phyloP scores from a whole-genome alignment of 2,329 filamentous ascomycete genomes.

The Sphaerulina vaccinii region DNA sequence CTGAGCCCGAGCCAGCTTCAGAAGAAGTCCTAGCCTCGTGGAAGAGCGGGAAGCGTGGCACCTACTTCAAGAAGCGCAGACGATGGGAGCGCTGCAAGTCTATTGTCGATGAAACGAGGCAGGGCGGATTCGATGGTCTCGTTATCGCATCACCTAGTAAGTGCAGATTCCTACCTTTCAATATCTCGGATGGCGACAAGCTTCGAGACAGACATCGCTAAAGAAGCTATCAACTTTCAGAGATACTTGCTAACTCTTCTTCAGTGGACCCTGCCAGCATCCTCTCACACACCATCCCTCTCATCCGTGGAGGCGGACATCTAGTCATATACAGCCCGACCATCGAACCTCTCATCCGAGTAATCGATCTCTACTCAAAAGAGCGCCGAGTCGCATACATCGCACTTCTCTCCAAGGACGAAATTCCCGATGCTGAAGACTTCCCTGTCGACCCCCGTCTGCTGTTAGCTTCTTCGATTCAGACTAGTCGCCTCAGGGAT shows the following conservation, averaged over 20 bases:
- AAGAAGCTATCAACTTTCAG: no score
- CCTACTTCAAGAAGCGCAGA: constrained; percentile 84
- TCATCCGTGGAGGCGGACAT: constrained; percentile 78
- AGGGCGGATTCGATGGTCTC: constrained; percentile 78
- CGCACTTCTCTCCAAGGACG: constrained; percentile 37
- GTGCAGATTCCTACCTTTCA: no score
- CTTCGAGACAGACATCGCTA: no score
- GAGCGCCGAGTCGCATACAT: constrained; percentile 75
- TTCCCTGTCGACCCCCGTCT: constrained; percentile 87
- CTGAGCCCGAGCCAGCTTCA: constrained; percentile 60
- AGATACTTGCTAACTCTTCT: no score
- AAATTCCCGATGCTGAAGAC: constrained; percentile 54
- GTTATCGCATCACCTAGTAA: constrained; percentile 76
- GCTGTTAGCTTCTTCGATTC: constrained; percentile 73
- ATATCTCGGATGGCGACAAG: no score
- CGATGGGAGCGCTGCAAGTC: constrained; percentile 72
- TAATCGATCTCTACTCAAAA: constrained; percentile 83
- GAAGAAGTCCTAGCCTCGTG: constrained; percentile 63
- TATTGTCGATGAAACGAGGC: constrained; percentile 71
- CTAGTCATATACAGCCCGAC: constrained; percentile 82
- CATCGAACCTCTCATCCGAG: constrained; percentile 72
- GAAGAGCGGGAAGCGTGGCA: constrained; percentile 80
- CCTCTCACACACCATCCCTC: constrained; percentile 70
- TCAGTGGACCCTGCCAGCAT: constrained; percentile 79
- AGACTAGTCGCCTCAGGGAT: constrained; percentile 72